These are phyloP conservation scores for Botryotinia calthae DNA, from an alignment of 2,329 filamentous ascomycete species.

Conservation along the genomic window DNA sequence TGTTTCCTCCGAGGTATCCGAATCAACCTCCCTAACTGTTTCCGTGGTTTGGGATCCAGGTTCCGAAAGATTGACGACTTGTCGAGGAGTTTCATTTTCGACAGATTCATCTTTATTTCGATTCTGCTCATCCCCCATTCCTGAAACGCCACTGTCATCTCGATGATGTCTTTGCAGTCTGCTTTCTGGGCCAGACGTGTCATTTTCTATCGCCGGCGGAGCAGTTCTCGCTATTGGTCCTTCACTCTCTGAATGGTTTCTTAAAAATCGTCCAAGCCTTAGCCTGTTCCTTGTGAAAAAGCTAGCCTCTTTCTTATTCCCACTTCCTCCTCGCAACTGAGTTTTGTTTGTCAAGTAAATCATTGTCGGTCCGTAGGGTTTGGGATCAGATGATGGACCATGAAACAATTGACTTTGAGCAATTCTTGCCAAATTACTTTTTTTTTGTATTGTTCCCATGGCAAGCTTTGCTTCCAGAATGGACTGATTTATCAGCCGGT, in stretches of 20 bases:
- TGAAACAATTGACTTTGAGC: not conserved
- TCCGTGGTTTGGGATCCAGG: too few relatives aligned
- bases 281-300: not conserved
- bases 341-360: not conserved
- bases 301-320: not conserved
- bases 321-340: not conserved
- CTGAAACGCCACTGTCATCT: not conserved
- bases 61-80: not conserved
- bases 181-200: rapidly evolving
- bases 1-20: not conserved
- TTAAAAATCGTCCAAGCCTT: not conserved
- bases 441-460: not conserved
- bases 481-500: not conserved
- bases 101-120: not conserved
- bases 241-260: not conserved
- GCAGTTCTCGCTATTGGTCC: not conserved
- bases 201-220: too few relatives aligned
- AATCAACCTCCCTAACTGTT: not conserved
- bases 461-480: not conserved
- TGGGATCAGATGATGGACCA: not conserved
- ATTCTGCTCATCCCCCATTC: not conserved
- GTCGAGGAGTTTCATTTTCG: not conserved
- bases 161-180: not conserved
- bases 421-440: not conserved
- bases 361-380: not conserved